Evolutionary conservation across 2,329 filamentous ascomycete species (phyloP), one percentile per base, ranked within the genome.

Genomic region (Colletotrichum sublineola): DNA sequence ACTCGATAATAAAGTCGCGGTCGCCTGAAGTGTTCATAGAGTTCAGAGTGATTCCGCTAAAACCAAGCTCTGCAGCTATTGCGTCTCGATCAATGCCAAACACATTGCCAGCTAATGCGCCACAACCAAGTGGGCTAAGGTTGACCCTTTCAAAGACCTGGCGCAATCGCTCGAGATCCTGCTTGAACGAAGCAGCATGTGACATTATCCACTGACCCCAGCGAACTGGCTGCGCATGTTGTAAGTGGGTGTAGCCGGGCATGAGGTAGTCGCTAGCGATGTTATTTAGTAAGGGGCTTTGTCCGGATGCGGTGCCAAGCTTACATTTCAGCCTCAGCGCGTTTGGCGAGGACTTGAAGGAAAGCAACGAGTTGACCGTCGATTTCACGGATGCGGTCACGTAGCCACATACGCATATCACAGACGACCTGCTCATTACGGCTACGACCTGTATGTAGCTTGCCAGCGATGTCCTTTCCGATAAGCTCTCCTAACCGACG

Each of bases 361-460:
- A 97, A 88, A 64, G 89, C 87, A 55, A 90, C 85, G 5, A 97
- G 86, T 77, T 91, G 90, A 46, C 77, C 80, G 77, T 97, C 94
- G 64, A 97, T 89, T 74, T 86, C 86, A 67, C 87, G 87, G 71
- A 97, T 85, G 83, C 93, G 88, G 75, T 96, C 91, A 50, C 94
- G 88, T 74, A 97, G 84, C 92, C 91, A 94, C 75, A 94, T 82
- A 53, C 92, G 87, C 89, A 94, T 92, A 76, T 93, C 92, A 38
- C 91, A 93, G 38, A 90, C 91, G 69, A 94, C 89, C 81, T 94
- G 91, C 80, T 94, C 92, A 77, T 94, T 94, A 74, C 92, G 86
- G 80, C 89, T 92, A 31, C 92, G 87, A 57, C 87, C 87, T 3
- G 92, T 94, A 81, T 94, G 92, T 68, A 94, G 85, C 83, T 94